Conservation (phyloP, 2,329 filamentous ascomycete genomes). For the Didymella pomorum region DNA sequence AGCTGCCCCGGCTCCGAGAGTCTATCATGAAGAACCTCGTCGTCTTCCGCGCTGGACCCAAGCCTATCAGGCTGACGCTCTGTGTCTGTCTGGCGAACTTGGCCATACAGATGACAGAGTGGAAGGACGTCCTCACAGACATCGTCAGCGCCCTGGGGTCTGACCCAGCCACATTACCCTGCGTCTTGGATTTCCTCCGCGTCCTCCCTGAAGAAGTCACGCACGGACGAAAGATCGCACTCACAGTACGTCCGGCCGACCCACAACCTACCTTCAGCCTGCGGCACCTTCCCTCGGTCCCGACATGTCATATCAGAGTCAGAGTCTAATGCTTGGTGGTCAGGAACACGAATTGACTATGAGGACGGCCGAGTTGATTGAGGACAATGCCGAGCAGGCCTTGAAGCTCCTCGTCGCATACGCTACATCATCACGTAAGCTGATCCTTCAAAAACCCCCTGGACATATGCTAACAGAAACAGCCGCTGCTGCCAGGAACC, state of each 20-base stretch:
- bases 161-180: slow-evolving; percentile 80
- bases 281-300: slow-evolving; percentile 48
- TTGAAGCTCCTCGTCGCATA: slow-evolving; percentile 88
- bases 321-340: slow-evolving; percentile 53
- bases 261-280: slow-evolving; percentile 47
- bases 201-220: slow-evolving; percentile 98
- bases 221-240: slow-evolving; percentile 98
- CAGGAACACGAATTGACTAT: slow-evolving; percentile 92
- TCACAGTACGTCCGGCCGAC: slow-evolving; percentile 87
- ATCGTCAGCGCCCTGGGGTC: slow-evolving; percentile 81
- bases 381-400: slow-evolving; percentile 89
- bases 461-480: slow-evolving; percentile 20
- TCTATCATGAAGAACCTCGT: slow-evolving; percentile 84
- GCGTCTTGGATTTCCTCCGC: slow-evolving; percentile 93
- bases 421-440: slow-evolving; percentile 85
- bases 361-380: slow-evolving; percentile 87
- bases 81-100: slow-evolving; percentile 94
- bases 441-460: not conserved
- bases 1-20: slow-evolving; percentile 79
- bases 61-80: slow-evolving; percentile 81
- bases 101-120: slow-evolving; percentile 93
- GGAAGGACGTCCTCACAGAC: slow-evolving; percentile 89
- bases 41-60: slow-evolving; percentile 80
- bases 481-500: slow-evolving; percentile 80
- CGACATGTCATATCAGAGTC: slow-evolving; percentile 49